A percentile compares a stretch with the other conserved stretches of the same genome.
phyloP scores from a whole-genome alignment of 2,329 filamentous ascomycete species.

The Pyricularia grisea region DNA sequence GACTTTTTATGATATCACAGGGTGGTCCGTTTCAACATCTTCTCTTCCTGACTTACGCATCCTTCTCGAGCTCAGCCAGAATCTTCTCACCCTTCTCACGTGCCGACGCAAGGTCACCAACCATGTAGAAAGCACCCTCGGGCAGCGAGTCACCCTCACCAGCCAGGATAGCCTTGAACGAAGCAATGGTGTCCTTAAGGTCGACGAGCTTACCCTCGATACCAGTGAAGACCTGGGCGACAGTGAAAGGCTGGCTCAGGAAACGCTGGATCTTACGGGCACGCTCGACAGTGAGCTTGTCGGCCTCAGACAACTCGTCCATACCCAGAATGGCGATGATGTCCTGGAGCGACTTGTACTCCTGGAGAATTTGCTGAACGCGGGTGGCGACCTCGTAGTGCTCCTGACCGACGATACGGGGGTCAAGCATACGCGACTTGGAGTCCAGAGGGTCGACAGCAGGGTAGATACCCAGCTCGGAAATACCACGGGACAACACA shows the following conservation, averaged over 20 bases:
- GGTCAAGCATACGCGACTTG: conserved; percentile 98
- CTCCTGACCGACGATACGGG: conserved; percentile 94
- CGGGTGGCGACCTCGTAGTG: conserved; percentile 93
- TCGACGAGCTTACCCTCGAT: conserved; percentile 97
- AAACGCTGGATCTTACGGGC: conserved; percentile 99
- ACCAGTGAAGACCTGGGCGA: conserved; percentile 69
- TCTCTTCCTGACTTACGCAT: conserved; percentile 20
- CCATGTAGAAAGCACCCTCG: conserved; percentile 95
- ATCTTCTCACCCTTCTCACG: conserved; percentile 99
- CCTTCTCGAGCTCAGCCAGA: conserved; percentile 79
- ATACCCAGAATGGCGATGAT: conserved; percentile 99
- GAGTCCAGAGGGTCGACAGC: conserved; percentile 99
- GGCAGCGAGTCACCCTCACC: conserved; percentile 95
- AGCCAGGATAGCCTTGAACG: conserved; percentile 93
- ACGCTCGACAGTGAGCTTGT: conserved; percentile 99
- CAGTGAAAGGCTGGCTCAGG: conserved; percentile 98
- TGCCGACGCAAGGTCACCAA: conserved; percentile 89
- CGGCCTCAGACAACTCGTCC: conserved; percentile 98
- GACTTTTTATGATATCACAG: conserved; percentile 11
- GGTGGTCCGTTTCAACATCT: background rate
- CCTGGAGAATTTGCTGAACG: conserved; percentile 98
- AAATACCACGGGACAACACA: conserved; percentile 99
- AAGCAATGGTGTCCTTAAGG: conserved; percentile 95
- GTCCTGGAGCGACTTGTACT: conserved; percentile 99
- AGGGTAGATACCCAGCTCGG: conserved; percentile 99